A percentile compares a stretch with the other conserved stretches of the same genome.
phyloP scores from a whole-genome alignment of 306 rosid genomes.

The Sechiopsis laciniata region DNA sequence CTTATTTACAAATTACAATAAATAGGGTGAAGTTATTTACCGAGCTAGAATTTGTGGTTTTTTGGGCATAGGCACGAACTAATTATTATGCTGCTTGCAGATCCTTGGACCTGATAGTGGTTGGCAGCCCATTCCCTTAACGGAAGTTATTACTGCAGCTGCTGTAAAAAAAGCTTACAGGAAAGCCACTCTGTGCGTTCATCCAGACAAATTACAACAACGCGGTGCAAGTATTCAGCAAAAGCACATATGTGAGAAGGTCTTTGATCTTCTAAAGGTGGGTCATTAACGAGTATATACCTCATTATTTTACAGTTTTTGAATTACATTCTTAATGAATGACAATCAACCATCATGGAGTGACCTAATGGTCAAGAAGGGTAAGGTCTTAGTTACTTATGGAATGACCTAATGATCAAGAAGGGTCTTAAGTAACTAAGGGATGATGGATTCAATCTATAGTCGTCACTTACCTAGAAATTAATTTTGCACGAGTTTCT shows the following conservation, averaged over 20 bases:
- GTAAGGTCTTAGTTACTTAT: too few species aligned
- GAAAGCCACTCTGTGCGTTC: conserved; percentile 91
- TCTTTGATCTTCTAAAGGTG: conserved; percentile 92
- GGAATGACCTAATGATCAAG: too few species aligned
- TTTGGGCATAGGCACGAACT: conserved; percentile 3
- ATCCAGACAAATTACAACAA: conserved; percentile 94
- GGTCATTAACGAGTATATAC: conserved; percentile 12
- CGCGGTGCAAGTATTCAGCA: conserved; percentile 87
- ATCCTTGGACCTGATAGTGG: conserved; percentile 85
- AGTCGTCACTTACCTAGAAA: too few species aligned
- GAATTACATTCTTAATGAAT: neutral
- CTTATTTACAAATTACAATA: neutral
- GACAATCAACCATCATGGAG: too few species aligned
- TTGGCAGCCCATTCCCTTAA: conserved; percentile 88
- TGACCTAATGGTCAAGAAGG: too few species aligned
- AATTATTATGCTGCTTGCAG: conserved; percentile 36
- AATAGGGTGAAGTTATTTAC: neutral
- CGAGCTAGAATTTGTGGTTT: neutral
- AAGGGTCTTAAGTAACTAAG: too few species aligned
- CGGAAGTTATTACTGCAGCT: conserved; percentile 84
- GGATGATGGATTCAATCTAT: too few species aligned
- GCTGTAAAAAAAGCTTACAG: conserved; percentile 93
- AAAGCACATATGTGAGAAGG: conserved; percentile 87
- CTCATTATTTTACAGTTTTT: neutral
- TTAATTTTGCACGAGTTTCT: too few species aligned